Evolutionary conservation across 345 rosid species (phyloP).

Genomic region (Alliaria petiolata): DNA sequence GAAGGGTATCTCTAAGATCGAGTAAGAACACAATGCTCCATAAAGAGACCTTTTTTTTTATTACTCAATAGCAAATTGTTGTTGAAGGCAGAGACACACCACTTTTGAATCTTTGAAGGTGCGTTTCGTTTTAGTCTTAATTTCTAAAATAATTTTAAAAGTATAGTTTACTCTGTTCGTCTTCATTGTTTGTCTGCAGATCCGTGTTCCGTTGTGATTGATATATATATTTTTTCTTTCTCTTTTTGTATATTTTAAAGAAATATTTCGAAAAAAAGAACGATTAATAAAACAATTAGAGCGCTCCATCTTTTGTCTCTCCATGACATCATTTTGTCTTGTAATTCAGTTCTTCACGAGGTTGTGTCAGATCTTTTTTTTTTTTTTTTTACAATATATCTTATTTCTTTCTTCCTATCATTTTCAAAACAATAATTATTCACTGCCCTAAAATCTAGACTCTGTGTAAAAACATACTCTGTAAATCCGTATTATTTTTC

Average conservation of each 20-base stretch:
- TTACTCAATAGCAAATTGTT: conserved; percentile 3
- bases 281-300: conserved; percentile 16
- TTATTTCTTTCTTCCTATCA: conserved; percentile 14
- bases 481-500: conserved; percentile 9
- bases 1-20: conserved; percentile 33
- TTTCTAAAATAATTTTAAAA: not conserved
- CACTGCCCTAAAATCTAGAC: conserved; percentile 34
- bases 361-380: conserved; percentile 64
- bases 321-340: conserved; percentile 79
- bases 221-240: conserved; percentile 12
- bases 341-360: conserved; percentile 83
- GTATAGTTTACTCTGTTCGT: conserved; percentile 24
- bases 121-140: conserved; percentile 5
- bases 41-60: conserved; percentile 16
- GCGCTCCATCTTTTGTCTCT: conserved; percentile 43
- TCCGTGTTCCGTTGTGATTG: conserved; percentile 32
- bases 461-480: conserved; percentile 17
- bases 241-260: conserved; percentile 13
- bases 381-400: not conserved
- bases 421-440: conserved; percentile 29
- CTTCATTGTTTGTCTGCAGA: conserved; percentile 37
- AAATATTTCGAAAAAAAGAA: not conserved
- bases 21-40: conserved; percentile 38
- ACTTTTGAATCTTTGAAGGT: conserved; percentile 31
- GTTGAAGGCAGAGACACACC: conserved; percentile 16